Conservation (phyloP, 306 rosid genomes). For the Vigna unguiculata region DNA sequence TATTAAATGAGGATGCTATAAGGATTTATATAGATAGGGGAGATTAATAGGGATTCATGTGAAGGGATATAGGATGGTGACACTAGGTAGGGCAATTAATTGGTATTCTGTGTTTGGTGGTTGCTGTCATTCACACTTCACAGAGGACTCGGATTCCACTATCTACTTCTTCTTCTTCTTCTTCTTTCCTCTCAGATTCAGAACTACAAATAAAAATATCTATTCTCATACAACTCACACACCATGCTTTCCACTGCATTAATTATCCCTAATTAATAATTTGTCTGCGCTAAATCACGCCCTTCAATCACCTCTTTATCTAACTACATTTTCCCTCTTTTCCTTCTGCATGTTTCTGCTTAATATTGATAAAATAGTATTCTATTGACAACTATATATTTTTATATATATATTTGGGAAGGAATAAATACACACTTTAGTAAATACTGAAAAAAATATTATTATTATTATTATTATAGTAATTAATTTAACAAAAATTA, state of each 20-base stretch:
- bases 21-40: not conserved
- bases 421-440: too few species aligned
- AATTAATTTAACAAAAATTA: too few species aligned
- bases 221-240: conserved; percentile 6
- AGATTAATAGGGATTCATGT: conserved; percentile 39
- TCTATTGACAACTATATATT: too few species aligned
- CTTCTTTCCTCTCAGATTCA: conserved; percentile 40
- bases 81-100: conserved; percentile 45
- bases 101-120: conserved; percentile 50
- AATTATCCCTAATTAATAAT: not conserved
- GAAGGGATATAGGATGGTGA: conserved; percentile 48
- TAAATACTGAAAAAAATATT: too few species aligned
- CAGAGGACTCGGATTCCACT: conserved; percentile 53
- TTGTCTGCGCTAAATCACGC: not conserved
- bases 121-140: conserved; percentile 48
- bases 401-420: too few species aligned
- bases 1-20: not conserved
- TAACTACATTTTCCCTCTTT: not conserved
- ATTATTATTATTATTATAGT: too few species aligned
- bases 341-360: not conserved
- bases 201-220: conserved; percentile 25
- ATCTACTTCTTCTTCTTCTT: conserved; percentile 15
- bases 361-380: too few species aligned
- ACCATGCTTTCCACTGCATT: conserved; percentile 1
- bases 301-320: not conserved